These are phyloP conservation scores for Dunaliella primolecta DNA, from an alignment of 139 green algal genomes.

Conservation along the genomic window DNA sequence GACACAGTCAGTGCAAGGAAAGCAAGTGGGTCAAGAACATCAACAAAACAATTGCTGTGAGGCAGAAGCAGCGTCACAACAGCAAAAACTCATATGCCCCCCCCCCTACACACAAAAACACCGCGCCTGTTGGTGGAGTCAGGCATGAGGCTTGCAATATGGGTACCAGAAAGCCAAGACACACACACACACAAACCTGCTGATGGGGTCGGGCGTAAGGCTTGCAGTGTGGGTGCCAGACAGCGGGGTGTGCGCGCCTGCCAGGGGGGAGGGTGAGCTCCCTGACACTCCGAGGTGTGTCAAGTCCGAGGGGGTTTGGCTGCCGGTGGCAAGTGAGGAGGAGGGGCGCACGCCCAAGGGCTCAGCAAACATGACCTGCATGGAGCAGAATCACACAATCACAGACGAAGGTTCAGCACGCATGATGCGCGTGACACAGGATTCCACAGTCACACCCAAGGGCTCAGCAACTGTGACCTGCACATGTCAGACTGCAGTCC, in stretches of 20 bases:
- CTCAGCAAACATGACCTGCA: slow-evolving; percentile 52
- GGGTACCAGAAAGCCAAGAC: neutral
- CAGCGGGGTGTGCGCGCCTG: neutral
- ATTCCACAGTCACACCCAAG: slow-evolving; percentile 38
- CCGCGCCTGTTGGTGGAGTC: neutral
- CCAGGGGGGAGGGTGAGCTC: neutral
- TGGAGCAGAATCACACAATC: neutral
- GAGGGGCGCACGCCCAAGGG: slow-evolving; percentile 33
- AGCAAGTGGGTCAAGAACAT: too few species aligned
- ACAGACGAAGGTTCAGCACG: neutral
- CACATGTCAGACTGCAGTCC: too few species aligned
- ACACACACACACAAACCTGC: neutral
- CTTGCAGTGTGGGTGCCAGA: neutral
- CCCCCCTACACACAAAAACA: slow-evolving; percentile 7
- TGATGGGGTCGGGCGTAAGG: neutral
- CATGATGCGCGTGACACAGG: too few species aligned
- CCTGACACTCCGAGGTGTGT: neutral
- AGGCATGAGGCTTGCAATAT: neutral
- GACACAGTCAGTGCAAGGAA: too few species aligned
- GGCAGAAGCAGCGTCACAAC: too few species aligned
- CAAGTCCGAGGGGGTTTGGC: neutral
- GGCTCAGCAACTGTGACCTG: slow-evolving; percentile 50
- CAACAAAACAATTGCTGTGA: too few species aligned
- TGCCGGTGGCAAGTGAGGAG: neutral
- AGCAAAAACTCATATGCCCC: too few species aligned